Percentiles rank a stretch among this genome's conserved stretches.
These are phyloP conservation scores for Chrysanthemum seticuspe DNA, from an alignment of 129 eudicot genomes.

Conservation along the genomic window DNA sequence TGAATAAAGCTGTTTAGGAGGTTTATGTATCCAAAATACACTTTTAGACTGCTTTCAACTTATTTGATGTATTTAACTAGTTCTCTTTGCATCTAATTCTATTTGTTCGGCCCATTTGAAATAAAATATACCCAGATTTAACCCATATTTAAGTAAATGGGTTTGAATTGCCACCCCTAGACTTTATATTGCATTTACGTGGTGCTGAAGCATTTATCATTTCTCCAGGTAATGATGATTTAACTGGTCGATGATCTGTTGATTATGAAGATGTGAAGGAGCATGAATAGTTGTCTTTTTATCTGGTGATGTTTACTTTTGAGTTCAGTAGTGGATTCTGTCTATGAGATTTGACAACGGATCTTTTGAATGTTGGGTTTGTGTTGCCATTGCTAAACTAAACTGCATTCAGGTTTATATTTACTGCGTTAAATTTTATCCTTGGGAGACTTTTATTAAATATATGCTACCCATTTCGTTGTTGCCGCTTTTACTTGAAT, in stretches of 20 bases:
- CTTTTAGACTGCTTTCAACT: too few relatives aligned
- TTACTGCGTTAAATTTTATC: background rate
- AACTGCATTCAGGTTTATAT: background rate
- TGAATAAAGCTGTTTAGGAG: too few relatives aligned
- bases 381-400: conserved; percentile 4
- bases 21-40: too few relatives aligned
- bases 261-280: conserved; percentile 5
- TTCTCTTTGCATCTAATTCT: too few relatives aligned
- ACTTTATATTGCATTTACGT: background rate
- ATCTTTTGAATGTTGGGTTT: background rate
- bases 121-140: too few relatives aligned
- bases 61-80: too few relatives aligned
- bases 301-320: conserved; percentile 9
- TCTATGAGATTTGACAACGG: background rate
- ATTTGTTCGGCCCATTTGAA: too few relatives aligned
- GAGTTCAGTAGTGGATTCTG: conserved; percentile 20
- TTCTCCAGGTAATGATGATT: conserved; percentile 12
- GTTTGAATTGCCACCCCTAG: background rate
- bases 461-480: background rate
- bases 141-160: too few relatives aligned
- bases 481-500: background rate
- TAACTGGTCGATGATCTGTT: conserved; percentile 8
- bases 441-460: too few relatives aligned
- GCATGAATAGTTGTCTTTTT: background rate
- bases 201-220: conserved; percentile 2